Percentiles rank a stretch among this genome's conserved stretches.
These are phyloP conservation scores for Candida alai DNA, from an alignment of 805 yeast genomes.

Conservation along the genomic window DNA sequence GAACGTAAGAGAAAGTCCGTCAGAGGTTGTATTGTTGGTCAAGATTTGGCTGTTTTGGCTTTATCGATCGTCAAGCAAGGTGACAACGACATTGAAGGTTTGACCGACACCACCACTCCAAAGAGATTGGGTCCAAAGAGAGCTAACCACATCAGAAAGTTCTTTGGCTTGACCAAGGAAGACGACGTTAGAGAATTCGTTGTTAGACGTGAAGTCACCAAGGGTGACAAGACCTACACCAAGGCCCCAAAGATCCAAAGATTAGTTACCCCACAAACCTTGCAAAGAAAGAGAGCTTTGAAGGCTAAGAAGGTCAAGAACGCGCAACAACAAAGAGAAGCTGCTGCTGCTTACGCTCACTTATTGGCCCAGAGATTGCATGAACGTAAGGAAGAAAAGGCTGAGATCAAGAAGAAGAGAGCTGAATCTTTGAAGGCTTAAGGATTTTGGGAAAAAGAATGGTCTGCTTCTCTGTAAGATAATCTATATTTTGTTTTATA, in stretches of 20 bases:
- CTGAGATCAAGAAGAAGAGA: slow-evolving; percentile 99
- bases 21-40: slow-evolving; percentile 98
- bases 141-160: slow-evolving; percentile 99
- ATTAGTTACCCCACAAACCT: slow-evolving; percentile 97
- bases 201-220: slow-evolving; percentile 96
- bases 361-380: slow-evolving; percentile 96
- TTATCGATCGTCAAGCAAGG: slow-evolving; percentile 96
- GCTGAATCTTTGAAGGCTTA: slow-evolving; percentile 97
- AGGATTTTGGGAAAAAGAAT: no score
- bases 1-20: slow-evolving; percentile 99
- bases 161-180: slow-evolving; percentile 96
- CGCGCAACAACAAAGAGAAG: slow-evolving; percentile 99
- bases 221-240: slow-evolving; percentile 98
- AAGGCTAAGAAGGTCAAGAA: slow-evolving; percentile 89
- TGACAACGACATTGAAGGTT: slow-evolving; percentile 91
- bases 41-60: slow-evolving; percentile 94
- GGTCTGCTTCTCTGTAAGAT: no score
- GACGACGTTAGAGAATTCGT: slow-evolving; percentile 88
- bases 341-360: slow-evolving; percentile 99
- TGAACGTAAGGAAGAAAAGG: slow-evolving; percentile 97
- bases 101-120: slow-evolving; percentile 92
- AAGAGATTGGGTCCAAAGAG: slow-evolving; percentile 99
- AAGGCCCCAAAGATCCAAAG: slow-evolving; percentile 99
- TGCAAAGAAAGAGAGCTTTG: slow-evolving; percentile 98
- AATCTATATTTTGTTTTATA: slow-evolving; percentile 11